Conservation (phyloP, 73 alveolate species). For the Stentor roeselii region DNA sequence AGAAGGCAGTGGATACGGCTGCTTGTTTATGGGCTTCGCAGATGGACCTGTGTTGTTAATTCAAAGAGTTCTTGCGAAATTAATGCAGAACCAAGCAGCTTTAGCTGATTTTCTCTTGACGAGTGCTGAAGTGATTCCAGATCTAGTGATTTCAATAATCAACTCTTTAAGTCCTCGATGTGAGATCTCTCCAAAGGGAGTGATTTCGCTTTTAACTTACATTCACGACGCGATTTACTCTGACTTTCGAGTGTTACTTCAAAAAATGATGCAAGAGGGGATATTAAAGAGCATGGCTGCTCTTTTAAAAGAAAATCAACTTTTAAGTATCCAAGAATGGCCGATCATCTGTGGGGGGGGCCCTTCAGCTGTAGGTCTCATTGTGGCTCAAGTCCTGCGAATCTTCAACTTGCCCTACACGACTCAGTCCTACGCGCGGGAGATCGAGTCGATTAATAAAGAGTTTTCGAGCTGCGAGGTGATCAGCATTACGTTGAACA, state of each 20-base stretch:
- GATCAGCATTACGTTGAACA: constrained; percentile 56
- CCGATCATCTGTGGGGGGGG: constrained; percentile 92
- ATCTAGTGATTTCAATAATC: constrained; percentile 71
- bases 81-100: constrained; percentile 46
- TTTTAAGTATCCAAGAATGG: constrained; percentile 92
- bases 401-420: constrained; percentile 75
- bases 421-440: constrained; percentile 48
- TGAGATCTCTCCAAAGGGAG: constrained; percentile 95
- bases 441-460: constrained; percentile 48
- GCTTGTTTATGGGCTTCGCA: constrained; percentile 77
- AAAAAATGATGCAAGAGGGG: constrained; percentile 81
- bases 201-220: constrained; percentile 78
- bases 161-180: constrained; percentile 69
- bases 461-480: constrained; percentile 73
- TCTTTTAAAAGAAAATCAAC: constrained; percentile 80
- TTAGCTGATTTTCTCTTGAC: constrained; percentile 52
- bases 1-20: constrained; percentile 96
- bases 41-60: constrained; percentile 82
- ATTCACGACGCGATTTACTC: constrained; percentile 79
- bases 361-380: constrained; percentile 69
- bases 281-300: constrained; percentile 71
- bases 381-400: constrained; percentile 67
- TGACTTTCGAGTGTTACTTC: constrained; percentile 78
- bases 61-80: constrained; percentile 56
- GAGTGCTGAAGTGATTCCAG: constrained; percentile 70